phyloP scores from a whole-genome alignment of 352 stramenopile genomes.

The Blastocystis sp. region DNA sequence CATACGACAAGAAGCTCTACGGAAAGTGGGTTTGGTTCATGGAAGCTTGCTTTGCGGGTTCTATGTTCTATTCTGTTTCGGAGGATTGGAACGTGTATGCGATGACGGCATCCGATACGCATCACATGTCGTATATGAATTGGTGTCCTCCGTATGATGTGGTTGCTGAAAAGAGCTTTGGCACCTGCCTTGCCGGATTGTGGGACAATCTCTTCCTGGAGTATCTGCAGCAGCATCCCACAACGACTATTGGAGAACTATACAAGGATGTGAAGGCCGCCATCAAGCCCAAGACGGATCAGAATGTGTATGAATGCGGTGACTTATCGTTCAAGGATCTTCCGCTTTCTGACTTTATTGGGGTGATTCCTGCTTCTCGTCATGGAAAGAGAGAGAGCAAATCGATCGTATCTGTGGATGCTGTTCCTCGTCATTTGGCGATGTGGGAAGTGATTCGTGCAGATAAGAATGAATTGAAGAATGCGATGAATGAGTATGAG shows the following conservation, averaged over 20 bases:
- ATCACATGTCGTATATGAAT: background rate
- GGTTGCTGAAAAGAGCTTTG: background rate
- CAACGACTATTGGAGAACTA: background rate
- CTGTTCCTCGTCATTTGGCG: constrained; percentile 35
- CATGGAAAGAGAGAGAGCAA: background rate
- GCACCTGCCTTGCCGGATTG: background rate
- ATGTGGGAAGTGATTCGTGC: constrained; percentile 14
- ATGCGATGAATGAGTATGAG: background rate
- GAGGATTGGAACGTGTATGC: background rate
- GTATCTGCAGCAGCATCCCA: background rate
- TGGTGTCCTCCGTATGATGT: constrained; percentile 35
- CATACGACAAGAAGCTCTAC: constrained; percentile 36
- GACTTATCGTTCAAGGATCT: background rate
- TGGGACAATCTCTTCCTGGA: constrained; percentile 10
- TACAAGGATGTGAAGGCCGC: background rate
- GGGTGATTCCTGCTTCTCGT: background rate
- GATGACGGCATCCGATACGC: constrained; percentile 6
- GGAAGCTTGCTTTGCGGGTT: constrained; percentile 46
- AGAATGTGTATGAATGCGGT: constrained; percentile 46
- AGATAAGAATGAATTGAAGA: background rate
- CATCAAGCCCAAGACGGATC: background rate
- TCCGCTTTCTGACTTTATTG: background rate
- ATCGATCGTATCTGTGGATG: background rate
- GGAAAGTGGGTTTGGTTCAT: constrained; percentile 42
- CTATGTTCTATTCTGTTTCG: background rate